Evolutionary conservation across 2,329 filamentous ascomycete genomes (phyloP).

Genomic region (Clonostachys rosea): DNA sequence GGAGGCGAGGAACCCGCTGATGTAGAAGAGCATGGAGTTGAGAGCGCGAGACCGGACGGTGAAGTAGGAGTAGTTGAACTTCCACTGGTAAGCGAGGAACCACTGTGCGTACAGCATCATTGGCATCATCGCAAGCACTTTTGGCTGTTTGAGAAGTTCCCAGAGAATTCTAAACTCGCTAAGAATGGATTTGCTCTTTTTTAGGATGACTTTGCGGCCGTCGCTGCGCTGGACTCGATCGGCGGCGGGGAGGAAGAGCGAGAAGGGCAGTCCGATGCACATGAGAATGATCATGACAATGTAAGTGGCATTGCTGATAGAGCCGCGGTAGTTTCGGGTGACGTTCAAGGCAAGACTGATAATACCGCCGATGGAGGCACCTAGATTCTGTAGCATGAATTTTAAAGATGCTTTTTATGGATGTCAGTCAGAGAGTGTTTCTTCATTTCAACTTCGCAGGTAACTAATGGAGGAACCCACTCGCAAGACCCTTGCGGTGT

Average conservation of each 20-base stretch:
- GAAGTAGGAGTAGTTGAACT: conserved; percentile 12
- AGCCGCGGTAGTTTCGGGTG: conserved; percentile 9
- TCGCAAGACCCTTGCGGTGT: background rate
- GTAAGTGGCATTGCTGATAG: conserved; percentile 9
- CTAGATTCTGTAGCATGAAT: conserved; percentile 1
- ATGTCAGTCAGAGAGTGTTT: background rate
- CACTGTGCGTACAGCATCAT: conserved; percentile 2
- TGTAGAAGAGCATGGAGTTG: conserved; percentile 12
- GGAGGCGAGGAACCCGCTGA: conserved; percentile 15
- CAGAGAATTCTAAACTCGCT: conserved; percentile 6
- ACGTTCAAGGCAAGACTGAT: conserved; percentile 37
- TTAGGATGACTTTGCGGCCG: conserved; percentile 3
- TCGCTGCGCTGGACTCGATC: conserved; percentile 7
- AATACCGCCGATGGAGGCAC: conserved; percentile 8
- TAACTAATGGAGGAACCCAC: background rate
- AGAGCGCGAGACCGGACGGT: conserved; percentile 10
- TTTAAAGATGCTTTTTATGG: background rate
- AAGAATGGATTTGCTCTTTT: conserved; percentile 3
- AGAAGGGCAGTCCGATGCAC: conserved; percentile 5
- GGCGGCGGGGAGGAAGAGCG: conserved; percentile 6
- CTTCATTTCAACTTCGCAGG: background rate
- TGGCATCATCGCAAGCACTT: conserved; percentile 1
- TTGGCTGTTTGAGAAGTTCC: conserved; percentile 2
- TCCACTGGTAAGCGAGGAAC: conserved; percentile 7
- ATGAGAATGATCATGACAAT: conserved; percentile 11